Evolutionary conservation across 495 filamentous ascomycete species (phyloP).

Genomic region (Tirmania nivea): DNA sequence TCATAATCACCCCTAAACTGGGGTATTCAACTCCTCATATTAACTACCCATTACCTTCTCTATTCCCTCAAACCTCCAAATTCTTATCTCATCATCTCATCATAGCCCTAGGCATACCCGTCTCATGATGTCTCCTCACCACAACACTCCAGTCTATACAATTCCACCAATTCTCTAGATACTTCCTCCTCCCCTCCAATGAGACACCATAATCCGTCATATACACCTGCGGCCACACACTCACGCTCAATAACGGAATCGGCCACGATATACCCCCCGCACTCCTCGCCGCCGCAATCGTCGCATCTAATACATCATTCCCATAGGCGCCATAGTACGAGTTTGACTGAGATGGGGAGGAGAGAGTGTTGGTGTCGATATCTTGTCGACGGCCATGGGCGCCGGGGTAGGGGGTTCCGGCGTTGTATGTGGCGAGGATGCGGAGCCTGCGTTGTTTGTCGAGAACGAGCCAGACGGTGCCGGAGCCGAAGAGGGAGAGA

Average conservation of each 20-base stretch:
- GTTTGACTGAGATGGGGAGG: conserved; percentile 1
- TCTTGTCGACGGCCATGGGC: conserved; percentile 68
- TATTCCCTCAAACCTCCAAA: no score
- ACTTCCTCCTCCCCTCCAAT: conserved; percentile 45
- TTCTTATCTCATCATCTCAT: no score
- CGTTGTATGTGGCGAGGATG: conserved; percentile 75
- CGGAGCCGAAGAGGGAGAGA: conserved; percentile 81
- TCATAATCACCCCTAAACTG: no score
- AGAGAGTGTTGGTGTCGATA: conserved; percentile 38
- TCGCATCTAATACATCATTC: neutral
- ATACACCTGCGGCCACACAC: conserved; percentile 93
- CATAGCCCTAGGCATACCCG: no score
- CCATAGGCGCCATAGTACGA: conserved; percentile 1
- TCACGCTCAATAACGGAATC: conserved; percentile 64
- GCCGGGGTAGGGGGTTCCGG: conserved; percentile 70
- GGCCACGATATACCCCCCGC: conserved; percentile 29
- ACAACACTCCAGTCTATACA: conserved; percentile 50
- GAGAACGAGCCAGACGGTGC: conserved; percentile 83
- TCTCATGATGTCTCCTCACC: neutral
- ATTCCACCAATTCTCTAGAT: conserved; percentile 67
- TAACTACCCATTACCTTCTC: no score
- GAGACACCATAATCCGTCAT: conserved; percentile 58
- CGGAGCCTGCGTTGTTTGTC: conserved; percentile 29
- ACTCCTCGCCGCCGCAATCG: conserved; percentile 33
- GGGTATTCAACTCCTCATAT: no score